Percentiles rank a stretch among this genome's conserved stretches.
Evolutionary conservation across 2,329 filamentous ascomycete species (phyloP).

Genomic region (Incumbomyces delicatus): DNA sequence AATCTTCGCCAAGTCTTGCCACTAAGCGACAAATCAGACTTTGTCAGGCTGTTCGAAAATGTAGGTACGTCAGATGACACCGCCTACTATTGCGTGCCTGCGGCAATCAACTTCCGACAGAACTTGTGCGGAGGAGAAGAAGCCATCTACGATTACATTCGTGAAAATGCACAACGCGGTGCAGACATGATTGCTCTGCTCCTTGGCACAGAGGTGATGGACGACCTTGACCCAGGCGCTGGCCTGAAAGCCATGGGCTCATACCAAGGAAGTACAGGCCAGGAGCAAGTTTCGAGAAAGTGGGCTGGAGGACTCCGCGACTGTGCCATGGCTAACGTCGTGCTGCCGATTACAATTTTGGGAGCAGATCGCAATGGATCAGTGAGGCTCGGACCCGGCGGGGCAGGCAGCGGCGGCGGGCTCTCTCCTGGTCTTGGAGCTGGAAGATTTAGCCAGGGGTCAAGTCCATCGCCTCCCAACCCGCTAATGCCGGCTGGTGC

Average conservation of each 20-base stretch:
- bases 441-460: not conserved
- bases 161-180: constrained; percentile 53
- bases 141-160: constrained; percentile 54
- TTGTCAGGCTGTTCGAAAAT: constrained; percentile 64
- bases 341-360: constrained; percentile 52
- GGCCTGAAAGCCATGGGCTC: constrained; percentile 20
- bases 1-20: constrained; percentile 12
- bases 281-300: constrained; percentile 12
- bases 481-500: not conserved
- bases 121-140: constrained; percentile 65
- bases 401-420: constrained; percentile 20
- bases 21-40: constrained; percentile 42
- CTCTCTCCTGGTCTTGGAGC: constrained; percentile 13
- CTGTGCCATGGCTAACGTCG: constrained; percentile 64
- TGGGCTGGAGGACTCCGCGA: constrained; percentile 41
- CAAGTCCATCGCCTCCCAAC: not conserved
- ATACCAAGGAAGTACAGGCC: constrained; percentile 16
- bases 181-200: constrained; percentile 50
- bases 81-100: constrained; percentile 61
- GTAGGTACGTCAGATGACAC: constrained; percentile 65
- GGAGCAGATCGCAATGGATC: constrained; percentile 22
- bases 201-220: constrained; percentile 62
- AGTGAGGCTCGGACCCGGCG: constrained; percentile 19
- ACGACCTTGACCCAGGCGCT: constrained; percentile 34
- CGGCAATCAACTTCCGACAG: constrained; percentile 61